Base-by-base conservation (phyloP, 176 grass and related monocot genomes). In the Aegilops umbellulata region DNA sequence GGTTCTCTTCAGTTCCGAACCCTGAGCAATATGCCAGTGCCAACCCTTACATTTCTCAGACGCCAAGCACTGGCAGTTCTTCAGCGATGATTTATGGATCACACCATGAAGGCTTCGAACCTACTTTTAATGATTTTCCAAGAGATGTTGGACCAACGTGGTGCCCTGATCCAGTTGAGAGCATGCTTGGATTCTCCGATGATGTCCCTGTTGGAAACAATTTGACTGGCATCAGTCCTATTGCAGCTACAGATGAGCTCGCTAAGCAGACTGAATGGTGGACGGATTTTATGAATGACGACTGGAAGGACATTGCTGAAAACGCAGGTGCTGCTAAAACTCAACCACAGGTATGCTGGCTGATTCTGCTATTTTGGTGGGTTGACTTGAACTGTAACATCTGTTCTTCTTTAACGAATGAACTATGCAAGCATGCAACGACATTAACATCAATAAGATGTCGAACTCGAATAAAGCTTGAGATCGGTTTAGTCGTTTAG, bases 201-300 rank as follows among this genome's bases (percentile, higher is more conserved):
- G 85, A 86, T 93, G 49, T 83, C 62, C 69, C 86, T 77, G 51
- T 24, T 63, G 84, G 39, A 57, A 88, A 86, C 69, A 90, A 77
- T 84, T 76, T 86, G 79, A 70, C 70, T 70, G 83, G 27, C 55
- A 86, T 23, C 80, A 81, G 30, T 71, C 80, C 67, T 76, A 41
- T 90, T 76, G 83, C 22, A 31, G 76, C 38, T 69, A 69, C 88
- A 58, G 88, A 88, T 76, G 88, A 93, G 57, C 80, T 93, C 34
- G 80, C 67, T 46, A 90, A 90, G 74, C 86, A 88, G 80, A 86
- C 60, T 46, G 92, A 93, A 88, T 93, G 88, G 92, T 88, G 89
- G 88, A 90, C 79, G 10, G 83, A 88, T 44, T 83, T 93, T 24
- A 88, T 93, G 78, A 88, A 75, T 69, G 83, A 79, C 46, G 86